Evolutionary conservation across 306 rosid genomes (phyloP).

Genomic region (Rosa chinensis): DNA sequence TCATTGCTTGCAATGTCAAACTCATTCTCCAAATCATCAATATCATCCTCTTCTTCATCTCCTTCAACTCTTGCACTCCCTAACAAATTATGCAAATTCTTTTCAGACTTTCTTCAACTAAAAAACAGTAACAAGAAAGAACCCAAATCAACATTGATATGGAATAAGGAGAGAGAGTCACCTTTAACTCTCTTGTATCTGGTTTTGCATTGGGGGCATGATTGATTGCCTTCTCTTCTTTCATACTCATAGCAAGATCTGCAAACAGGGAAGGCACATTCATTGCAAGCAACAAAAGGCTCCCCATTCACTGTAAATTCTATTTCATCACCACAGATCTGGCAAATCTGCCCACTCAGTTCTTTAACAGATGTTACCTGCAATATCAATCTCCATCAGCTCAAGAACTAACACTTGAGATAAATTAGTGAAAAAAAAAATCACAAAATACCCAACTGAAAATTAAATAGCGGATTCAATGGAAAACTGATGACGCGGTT

Average conservation of each 20-base stretch:
- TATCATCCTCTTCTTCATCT: slow-evolving; percentile 85
- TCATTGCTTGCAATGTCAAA: slow-evolving; percentile 64
- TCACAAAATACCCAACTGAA: neutral
- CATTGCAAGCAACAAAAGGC: slow-evolving; percentile 90
- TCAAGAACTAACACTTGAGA: slow-evolving; percentile 8
- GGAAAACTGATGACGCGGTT: neutral
- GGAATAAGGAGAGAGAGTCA: slow-evolving; percentile 6
- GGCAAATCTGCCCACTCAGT: slow-evolving; percentile 83
- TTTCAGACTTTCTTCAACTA: neutral
- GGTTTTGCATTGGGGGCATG: slow-evolving; percentile 93
- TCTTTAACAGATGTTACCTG: slow-evolving; percentile 76
- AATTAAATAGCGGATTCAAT: neutral
- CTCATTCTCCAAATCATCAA: slow-evolving; percentile 85
- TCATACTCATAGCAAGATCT: slow-evolving; percentile 91
- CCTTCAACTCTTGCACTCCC: slow-evolving; percentile 90
- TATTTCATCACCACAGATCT: slow-evolving; percentile 93
- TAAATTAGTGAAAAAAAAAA: neutral
- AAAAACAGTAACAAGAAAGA: neutral
- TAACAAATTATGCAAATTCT: slow-evolving; percentile 26
- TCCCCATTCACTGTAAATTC: slow-evolving; percentile 75
- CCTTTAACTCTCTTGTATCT: slow-evolving; percentile 85
- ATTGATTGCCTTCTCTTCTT: slow-evolving; percentile 92
- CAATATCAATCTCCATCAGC: slow-evolving; percentile 24
- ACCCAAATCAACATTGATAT: neutral
- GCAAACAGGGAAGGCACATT: slow-evolving; percentile 94